phyloP scores from a whole-genome alignment of 1,284 basidiomycete genomes.

The Exobasidium cylindrosporum region DNA sequence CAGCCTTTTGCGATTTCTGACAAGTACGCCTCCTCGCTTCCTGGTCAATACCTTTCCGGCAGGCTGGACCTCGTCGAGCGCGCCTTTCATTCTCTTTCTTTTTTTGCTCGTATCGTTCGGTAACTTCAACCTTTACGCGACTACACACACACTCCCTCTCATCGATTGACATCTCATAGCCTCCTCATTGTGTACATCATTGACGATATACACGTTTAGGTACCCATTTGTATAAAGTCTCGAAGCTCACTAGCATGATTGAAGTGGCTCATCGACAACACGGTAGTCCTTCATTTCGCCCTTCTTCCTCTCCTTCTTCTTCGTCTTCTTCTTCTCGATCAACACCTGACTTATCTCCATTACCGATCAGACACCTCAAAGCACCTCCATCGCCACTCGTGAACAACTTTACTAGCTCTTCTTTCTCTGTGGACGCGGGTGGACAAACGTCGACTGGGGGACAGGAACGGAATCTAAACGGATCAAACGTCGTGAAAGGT shows the following conservation, averaged over 20 bases:
- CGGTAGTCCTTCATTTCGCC: background rate
- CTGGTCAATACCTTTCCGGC: background rate
- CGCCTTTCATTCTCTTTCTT: background rate
- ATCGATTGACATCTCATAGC: too few relatives aligned
- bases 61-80: background rate
- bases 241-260: background rate
- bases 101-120: too few relatives aligned
- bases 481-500: background rate
- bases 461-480: background rate
- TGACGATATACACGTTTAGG: too few relatives aligned
- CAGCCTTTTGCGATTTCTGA: too few relatives aligned
- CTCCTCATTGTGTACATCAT: too few relatives aligned
- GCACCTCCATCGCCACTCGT: slow-evolving; percentile 11
- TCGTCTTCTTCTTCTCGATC: background rate
- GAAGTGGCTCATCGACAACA: slow-evolving; percentile 8
- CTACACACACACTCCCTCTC: too few relatives aligned
- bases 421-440: background rate
- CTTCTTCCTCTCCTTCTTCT: slow-evolving; percentile 8
- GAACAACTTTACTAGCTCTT: background rate
- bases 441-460: background rate
- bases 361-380: slow-evolving; percentile 1
- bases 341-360: background rate
- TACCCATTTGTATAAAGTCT: too few relatives aligned
- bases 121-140: too few relatives aligned
- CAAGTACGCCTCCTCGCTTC: too few relatives aligned